Evolutionary conservation across 139 green algal genomes (phyloP), one percentile per base, ranked within the genome.

Genomic region (Micromonas pusilla): DNA sequence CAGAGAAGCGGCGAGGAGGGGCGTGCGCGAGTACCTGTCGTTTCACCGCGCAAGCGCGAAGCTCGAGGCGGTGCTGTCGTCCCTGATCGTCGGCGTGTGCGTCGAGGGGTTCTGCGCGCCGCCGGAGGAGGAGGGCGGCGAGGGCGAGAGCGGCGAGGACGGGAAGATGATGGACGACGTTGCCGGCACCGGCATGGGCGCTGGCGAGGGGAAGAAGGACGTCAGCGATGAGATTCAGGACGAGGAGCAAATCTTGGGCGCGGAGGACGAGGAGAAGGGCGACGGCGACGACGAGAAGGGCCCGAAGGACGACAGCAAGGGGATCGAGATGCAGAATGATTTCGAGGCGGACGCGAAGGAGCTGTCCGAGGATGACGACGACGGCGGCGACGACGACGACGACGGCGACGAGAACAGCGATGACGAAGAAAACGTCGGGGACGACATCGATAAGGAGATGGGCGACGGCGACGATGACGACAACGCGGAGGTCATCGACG

Each of bases 241-340:
- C 79, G 91, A 98, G 83, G 93, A 98, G 76, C 93, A 98, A 88
- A 84, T 98, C 78, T 78, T 97, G 77, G 94, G 94, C 0, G 88
- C 89, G 26, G 45, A 75, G 68, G 66, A 81, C 63, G 25, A 82
- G 67, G 77, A 89, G 71, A 70, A 86, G 36, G 74, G 54, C 19
- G 52, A 78, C 26, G 53, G 52, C 39, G 20, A 66, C 21, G 37
- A 82, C 37, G 39, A 66, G 23, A 53, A 80, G 34, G 70, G 89
- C 34, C 75, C 83, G 39, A 32, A 82, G 53, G 38, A 74, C 57
- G 57, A 86, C 34, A 28, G 84, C 71, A 34, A 88, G 79, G 83
- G 79, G 28, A 84, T 99, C n/a, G 95, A 99, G 86, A 99, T 99
- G 95, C 87, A 96, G 33, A 84, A 92, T 2, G 95, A 99, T 82